Evolutionary conservation across 1,284 basidiomycete species (phyloP).

Genomic region (Blastosporella zonata): DNA sequence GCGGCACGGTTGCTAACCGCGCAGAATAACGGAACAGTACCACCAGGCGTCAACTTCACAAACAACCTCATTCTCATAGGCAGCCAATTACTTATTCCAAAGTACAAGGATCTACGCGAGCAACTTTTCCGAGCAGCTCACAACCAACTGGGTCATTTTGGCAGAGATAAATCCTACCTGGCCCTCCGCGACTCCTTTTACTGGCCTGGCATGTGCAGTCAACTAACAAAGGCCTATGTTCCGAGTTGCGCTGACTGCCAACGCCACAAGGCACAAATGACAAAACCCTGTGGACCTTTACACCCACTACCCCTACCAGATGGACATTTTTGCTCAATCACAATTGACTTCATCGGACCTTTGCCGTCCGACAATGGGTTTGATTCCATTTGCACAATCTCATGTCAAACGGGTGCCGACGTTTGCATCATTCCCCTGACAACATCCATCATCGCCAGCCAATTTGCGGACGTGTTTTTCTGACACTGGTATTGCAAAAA

Average conservation of each 20-base stretch:
- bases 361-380: constrained; percentile 5
- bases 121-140: not conserved
- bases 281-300: constrained; percentile 4
- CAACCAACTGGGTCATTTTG: not conserved
- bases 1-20: too few relatives aligned
- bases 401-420: not conserved
- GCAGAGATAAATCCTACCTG: not conserved
- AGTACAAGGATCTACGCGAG: not conserved
- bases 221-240: not conserved
- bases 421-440: not conserved
- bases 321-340: not conserved
- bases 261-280: constrained; percentile 11
- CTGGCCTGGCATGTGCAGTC: not conserved
- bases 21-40: too few relatives aligned
- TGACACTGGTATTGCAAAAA: constrained; percentile 30
- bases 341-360: constrained; percentile 11
- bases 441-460: not conserved
- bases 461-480: constrained; percentile 23
- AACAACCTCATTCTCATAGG: too few relatives aligned
- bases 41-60: too few relatives aligned
- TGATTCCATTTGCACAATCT: constrained; percentile 9
- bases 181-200: not conserved
- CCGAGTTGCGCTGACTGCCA: constrained; percentile 18
- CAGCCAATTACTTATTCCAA: too few relatives aligned
- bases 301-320: constrained; percentile 19